Base-by-base conservation (phyloP, 306 rosid genomes). In the Phaseolus lunatus region DNA sequence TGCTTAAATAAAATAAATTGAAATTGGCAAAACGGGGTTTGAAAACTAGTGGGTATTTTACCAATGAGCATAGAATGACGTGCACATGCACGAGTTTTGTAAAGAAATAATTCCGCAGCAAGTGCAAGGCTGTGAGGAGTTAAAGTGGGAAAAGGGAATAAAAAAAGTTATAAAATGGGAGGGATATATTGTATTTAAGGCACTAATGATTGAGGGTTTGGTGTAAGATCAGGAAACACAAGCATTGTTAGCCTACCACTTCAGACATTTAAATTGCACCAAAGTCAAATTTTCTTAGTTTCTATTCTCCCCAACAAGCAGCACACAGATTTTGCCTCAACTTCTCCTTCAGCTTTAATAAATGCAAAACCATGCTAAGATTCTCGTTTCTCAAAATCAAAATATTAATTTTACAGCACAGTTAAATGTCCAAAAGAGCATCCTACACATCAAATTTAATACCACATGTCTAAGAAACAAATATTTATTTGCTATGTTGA, bases 181-280 rank as follows among this genome's bases (percentile, higher is more conserved):
- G 24, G n/a, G 48, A 27, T 56, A 82, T 79, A 81, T 61, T 62
- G 5, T 75, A 72, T 44, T 82, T 33, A 68, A 73, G 61, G 37
- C 48, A 33, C 78, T 81, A 79, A 87, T 89, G 77, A 85, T 89
- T 87, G 90, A 85, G 26, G 80, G 20, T 50, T 82, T 82, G 85
- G 87, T 76, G 83, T 56, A 65, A 76, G 85, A 88, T 78, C 85
- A 78, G 89, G 96, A 87, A 82, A 82, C 96, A 88, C 68, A 48
- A 27, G 76, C 77, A 50, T 81, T 22, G 61, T 83, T 75, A 67
- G 69, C 35, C 62, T 62, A 29, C 68, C 26, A 65, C 49, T 27
- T 69, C 53, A 15, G 14, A 63, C 66, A 23, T 70, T 59, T 31
- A 22, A 74, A 57, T 57, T 59, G 14, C 15, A 16, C 5, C 11